phyloP scores from a whole-genome alignment of 2,329 filamentous ascomycete genomes.

The Sporothrix luriei region DNA sequence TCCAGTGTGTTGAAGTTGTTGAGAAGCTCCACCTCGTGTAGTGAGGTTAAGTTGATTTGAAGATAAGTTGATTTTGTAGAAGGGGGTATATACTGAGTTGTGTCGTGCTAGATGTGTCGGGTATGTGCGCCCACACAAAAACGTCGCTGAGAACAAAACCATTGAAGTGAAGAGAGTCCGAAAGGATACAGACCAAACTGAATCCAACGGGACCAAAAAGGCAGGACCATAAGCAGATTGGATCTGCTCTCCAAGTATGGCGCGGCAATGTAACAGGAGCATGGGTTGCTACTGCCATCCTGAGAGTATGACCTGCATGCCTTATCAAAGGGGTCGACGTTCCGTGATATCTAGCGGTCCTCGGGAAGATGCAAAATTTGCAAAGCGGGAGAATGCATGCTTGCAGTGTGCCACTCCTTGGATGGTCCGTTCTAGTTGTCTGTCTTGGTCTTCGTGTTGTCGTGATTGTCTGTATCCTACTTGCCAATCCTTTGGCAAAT shows the following conservation, averaged over 20 bases:
- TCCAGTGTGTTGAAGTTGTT: constrained; percentile 24
- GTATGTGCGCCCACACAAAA: constrained; percentile 1
- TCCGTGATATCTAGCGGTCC: not conserved
- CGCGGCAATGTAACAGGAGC: not conserved
- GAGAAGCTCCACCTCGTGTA: not conserved
- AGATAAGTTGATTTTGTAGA: constrained; percentile 16
- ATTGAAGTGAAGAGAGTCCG: not conserved
- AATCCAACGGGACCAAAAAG: not conserved
- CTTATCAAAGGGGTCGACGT: not conserved
- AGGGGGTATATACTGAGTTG: constrained; percentile 15
- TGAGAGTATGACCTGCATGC: not conserved
- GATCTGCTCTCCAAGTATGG: not conserved
- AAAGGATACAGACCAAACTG: not conserved
- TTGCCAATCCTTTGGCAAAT: constrained; percentile 4
- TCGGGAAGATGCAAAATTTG: not conserved
- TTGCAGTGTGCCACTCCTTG: not conserved
- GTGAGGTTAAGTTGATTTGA: not conserved
- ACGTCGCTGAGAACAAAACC: not conserved
- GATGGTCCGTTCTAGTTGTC: not conserved
- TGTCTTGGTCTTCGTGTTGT: not conserved
- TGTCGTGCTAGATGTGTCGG: constrained; percentile 22
- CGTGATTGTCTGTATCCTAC: constrained; percentile 4
- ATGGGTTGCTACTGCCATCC: not conserved
- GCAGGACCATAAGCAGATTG: not conserved
- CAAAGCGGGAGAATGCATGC: not conserved